phyloP scores from a whole-genome alignment of 495 filamentous ascomycete genomes.

The Hypoxylon trugodes region DNA sequence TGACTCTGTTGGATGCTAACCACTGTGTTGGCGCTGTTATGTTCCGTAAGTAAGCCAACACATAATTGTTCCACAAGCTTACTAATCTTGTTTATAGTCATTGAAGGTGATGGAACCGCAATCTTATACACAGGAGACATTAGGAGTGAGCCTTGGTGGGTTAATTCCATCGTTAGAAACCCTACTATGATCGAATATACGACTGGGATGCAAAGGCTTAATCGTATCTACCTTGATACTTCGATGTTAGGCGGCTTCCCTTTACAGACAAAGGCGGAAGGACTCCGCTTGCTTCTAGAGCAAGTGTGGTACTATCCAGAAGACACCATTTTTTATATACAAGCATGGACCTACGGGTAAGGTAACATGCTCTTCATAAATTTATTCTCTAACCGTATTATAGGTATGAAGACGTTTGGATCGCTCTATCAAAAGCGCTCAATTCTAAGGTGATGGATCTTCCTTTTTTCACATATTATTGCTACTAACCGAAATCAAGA shows the following conservation, averaged over 20 bases:
- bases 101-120: constrained; percentile 78
- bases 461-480: background rate
- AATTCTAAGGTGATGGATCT: constrained; percentile 62
- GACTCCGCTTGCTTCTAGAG: constrained; percentile 74
- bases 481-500: constrained; percentile 50
- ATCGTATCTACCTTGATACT: constrained; percentile 88
- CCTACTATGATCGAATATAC: constrained; percentile 81
- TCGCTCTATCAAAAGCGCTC: constrained; percentile 76
- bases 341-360: constrained; percentile 91
- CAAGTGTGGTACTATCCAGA: constrained; percentile 74
- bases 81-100: constrained; percentile 57
- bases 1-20: constrained; percentile 91
- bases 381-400: background rate
- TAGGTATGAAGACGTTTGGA: constrained; percentile 87
- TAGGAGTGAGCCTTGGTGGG: constrained; percentile 69
- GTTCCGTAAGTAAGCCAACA: constrained; percentile 64
- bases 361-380: background rate
- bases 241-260: constrained; percentile 67
- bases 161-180: constrained; percentile 67
- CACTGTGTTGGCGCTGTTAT: constrained; percentile 93
- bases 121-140: constrained; percentile 95
- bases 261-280: constrained; percentile 71
- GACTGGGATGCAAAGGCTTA: constrained; percentile 68
- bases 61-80: background rate
- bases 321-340: constrained; percentile 83